phyloP scores from a whole-genome alignment of 2,329 filamentous ascomycete genomes.

The Huntiella abstrusa region DNA sequence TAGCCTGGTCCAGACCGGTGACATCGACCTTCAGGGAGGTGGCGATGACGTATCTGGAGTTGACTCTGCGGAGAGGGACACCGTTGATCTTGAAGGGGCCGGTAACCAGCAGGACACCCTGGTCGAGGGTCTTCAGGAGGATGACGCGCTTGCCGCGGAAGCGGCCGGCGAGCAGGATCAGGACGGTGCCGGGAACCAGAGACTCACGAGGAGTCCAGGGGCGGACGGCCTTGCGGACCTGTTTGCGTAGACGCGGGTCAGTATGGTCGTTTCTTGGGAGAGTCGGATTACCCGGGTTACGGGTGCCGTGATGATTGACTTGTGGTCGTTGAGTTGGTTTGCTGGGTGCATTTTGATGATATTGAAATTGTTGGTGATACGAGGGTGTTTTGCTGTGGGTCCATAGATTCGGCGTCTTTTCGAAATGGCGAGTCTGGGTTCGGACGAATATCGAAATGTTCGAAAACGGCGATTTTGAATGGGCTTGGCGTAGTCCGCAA shows the following conservation, averaged over 20 bases:
- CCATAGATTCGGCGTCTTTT: neutral
- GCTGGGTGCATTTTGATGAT: neutral
- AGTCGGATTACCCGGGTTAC: no score
- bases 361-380: neutral
- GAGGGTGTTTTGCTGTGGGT: neutral
- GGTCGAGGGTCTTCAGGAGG: conserved; percentile 91
- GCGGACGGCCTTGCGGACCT: conserved; percentile 91
- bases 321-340: no score
- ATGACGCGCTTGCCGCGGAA: conserved; percentile 99
- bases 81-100: conserved; percentile 99
- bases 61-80: conserved; percentile 87
- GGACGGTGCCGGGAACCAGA: conserved; percentile 84
- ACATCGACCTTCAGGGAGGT: conserved; percentile 75
- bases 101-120: conserved; percentile 97
- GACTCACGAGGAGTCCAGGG: conserved; percentile 72
- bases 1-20: conserved; percentile 69
- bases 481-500: neutral
- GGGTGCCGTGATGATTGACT: no score
- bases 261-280: conserved; percentile 1
- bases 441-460: neutral
- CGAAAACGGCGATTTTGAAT: neutral
- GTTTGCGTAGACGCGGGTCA: conserved; percentile 14
- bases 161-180: conserved; percentile 97
- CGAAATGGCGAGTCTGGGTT: neutral
- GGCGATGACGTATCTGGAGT: conserved; percentile 84